Percentiles rank a stretch among this genome's conserved stretches.
Evolutionary conservation across 768 basidiomycete genomes (phyloP).

Genomic region (Rhizopogon vesiculosus): DNA sequence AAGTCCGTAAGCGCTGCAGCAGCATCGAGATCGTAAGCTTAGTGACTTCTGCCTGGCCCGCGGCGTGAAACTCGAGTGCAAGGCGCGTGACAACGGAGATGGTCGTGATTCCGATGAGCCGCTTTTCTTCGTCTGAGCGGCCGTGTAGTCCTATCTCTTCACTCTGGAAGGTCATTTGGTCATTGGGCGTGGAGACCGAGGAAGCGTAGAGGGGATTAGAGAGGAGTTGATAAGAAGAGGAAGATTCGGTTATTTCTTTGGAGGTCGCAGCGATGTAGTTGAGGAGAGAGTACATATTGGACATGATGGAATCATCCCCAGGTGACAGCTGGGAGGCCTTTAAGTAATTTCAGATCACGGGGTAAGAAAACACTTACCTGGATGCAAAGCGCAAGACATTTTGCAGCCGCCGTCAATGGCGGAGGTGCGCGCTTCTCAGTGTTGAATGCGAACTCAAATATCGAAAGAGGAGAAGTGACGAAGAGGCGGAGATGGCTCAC

Average conservation of each 20-base stretch:
- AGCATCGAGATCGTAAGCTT: slow-evolving; percentile 90
- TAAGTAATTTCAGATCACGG: background rate
- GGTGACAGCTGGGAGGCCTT: slow-evolving; percentile 57
- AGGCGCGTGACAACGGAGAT: slow-evolving; percentile 88
- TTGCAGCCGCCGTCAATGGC: slow-evolving; percentile 80
- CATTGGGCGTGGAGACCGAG: slow-evolving; percentile 28
- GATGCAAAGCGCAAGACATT: slow-evolving; percentile 87
- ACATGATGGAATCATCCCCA: slow-evolving; percentile 86
- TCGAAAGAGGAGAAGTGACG: slow-evolving; percentile 80
- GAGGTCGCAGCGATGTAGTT: slow-evolving; percentile 87
- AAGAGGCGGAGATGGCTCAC: slow-evolving; percentile 80
- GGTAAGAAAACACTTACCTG: slow-evolving; percentile 42
- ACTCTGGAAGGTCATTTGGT: slow-evolving; percentile 49
- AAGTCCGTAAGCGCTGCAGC: slow-evolving; percentile 77
- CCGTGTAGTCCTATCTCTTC: slow-evolving; percentile 61
- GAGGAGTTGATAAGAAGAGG: slow-evolving; percentile 37
- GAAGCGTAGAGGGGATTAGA: slow-evolving; percentile 36
- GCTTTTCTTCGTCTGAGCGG: slow-evolving; percentile 79
- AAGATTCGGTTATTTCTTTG: slow-evolving; percentile 63
- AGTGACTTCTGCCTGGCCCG: slow-evolving; percentile 77
- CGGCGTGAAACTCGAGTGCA: slow-evolving; percentile 66
- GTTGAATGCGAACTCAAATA: slow-evolving; percentile 84
- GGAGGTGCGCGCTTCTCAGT: slow-evolving; percentile 71
- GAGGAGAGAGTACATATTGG: slow-evolving; percentile 93
- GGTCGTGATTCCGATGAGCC: slow-evolving; percentile 82